phyloP scores from a whole-genome alignment of 768 basidiomycete genomes.

The Leucogyrophana mollusca region DNA sequence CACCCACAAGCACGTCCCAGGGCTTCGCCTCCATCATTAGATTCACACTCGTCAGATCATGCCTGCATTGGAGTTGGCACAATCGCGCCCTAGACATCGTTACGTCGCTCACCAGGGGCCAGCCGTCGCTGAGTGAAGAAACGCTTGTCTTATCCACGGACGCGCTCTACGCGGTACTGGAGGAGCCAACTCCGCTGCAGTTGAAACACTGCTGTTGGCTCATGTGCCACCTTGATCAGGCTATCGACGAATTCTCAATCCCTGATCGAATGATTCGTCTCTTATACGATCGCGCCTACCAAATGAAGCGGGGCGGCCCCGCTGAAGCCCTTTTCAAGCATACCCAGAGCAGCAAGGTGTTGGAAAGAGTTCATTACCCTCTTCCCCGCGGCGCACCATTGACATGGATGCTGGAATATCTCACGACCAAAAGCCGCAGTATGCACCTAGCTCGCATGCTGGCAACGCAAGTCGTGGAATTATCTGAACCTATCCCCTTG shows the following conservation, averaged over 20 bases:
- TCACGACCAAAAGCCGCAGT: slow-evolving; percentile 36
- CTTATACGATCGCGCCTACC: slow-evolving; percentile 43
- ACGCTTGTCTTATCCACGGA: slow-evolving; percentile 40
- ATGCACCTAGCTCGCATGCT: slow-evolving; percentile 49
- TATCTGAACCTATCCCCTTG: slow-evolving; percentile 39
- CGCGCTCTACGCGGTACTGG: slow-evolving; percentile 41
- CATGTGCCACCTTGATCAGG: slow-evolving; percentile 37
- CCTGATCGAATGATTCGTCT: slow-evolving; percentile 43
- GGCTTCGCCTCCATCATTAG: slow-evolving; percentile 49
- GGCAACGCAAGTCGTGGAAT: slow-evolving; percentile 45
- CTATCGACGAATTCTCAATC: slow-evolving; percentile 29
- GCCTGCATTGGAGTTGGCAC: slow-evolving; percentile 56
- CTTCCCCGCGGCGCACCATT: slow-evolving; percentile 46
- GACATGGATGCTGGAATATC: slow-evolving; percentile 52
- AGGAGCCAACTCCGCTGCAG: slow-evolving; percentile 32
- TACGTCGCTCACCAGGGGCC: slow-evolving; percentile 22
- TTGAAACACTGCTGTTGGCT: slow-evolving; percentile 40
- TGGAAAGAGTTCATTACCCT: slow-evolving; percentile 41
- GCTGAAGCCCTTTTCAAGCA: slow-evolving; percentile 48
- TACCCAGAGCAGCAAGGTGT: slow-evolving; percentile 35
- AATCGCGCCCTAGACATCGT: slow-evolving; percentile 41
- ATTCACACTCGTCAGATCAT: slow-evolving; percentile 48
- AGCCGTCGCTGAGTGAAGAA: slow-evolving; percentile 17
- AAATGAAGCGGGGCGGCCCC: slow-evolving; percentile 25
- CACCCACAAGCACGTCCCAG: slow-evolving; percentile 23